Conservation (phyloP, 1,284 basidiomycete species). For the Ganoderma meredithae region DNA sequence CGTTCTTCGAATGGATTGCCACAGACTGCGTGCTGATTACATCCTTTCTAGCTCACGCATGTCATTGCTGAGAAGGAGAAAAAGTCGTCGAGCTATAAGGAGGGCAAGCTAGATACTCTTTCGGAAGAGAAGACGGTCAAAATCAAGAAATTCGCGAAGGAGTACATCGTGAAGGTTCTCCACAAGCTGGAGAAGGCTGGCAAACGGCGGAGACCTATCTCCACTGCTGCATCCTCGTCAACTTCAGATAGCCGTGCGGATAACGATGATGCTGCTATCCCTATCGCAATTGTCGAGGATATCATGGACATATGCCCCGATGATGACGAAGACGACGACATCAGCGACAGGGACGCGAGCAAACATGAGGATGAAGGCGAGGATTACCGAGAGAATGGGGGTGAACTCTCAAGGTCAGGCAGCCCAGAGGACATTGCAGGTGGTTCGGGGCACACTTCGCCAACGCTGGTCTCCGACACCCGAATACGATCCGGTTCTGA, state of each 20-base stretch:
- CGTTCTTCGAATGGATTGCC: constrained; percentile 8
- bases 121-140: constrained; percentile 89
- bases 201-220: constrained; percentile 29
- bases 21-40: constrained; percentile 5
- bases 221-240: constrained; percentile 29
- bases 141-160: constrained; percentile 94
- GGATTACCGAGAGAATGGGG: constrained; percentile 10
- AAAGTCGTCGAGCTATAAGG: constrained; percentile 81
- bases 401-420: constrained; percentile 20
- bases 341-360: neutral
- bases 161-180: constrained; percentile 79
- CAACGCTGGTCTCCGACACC: constrained; percentile 24
- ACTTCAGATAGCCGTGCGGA: constrained; percentile 25
- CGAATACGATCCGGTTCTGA: constrained; percentile 18
- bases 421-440: constrained; percentile 24
- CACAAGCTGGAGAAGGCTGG: constrained; percentile 63
- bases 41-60: constrained; percentile 68
- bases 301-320: constrained; percentile 29
- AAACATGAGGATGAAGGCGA: constrained; percentile 13
- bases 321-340: constrained; percentile 28
- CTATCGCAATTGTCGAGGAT: constrained; percentile 29
- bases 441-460: constrained; percentile 26
- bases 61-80: constrained; percentile 93
- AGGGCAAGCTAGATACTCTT: constrained; percentile 75
- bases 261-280: constrained; percentile 24